Percentiles rank a stretch among this genome's conserved stretches.
These are phyloP conservation scores for Cicer cuneatum DNA, from an alignment of 306 rosid genomes.

Conservation along the genomic window DNA sequence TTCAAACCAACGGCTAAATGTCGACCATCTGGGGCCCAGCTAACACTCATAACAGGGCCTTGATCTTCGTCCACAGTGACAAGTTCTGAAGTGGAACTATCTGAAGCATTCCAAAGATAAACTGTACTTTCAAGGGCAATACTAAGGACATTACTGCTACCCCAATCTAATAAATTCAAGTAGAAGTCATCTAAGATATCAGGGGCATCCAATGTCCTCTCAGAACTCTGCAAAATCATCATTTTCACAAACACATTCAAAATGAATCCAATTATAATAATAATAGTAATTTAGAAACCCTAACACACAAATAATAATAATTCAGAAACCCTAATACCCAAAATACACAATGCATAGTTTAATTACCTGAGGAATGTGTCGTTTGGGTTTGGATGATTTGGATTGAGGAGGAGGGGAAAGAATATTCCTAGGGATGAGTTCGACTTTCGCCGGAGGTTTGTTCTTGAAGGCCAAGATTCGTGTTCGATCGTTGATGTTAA, in stretches of 20 bases:
- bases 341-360: no score
- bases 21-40: constrained; percentile 86
- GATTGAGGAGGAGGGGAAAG: constrained; percentile 53
- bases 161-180: constrained; percentile 81
- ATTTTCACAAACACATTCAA: constrained; percentile 25
- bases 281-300: no score
- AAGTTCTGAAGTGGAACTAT: constrained; percentile 69
- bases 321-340: no score
- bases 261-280: no score
- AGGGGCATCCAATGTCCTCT: constrained; percentile 85
- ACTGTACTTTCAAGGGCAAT: constrained; percentile 70
- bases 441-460: constrained; percentile 64
- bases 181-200: constrained; percentile 74
- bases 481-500: constrained; percentile 72
- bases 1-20: constrained; percentile 75
- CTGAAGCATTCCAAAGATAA: constrained; percentile 72
- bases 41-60: constrained; percentile 75
- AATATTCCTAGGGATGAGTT: constrained; percentile 55
- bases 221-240: constrained; percentile 60
- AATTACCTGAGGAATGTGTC: constrained; percentile 65
- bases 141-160: constrained; percentile 62
- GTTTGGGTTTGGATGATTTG: constrained; percentile 54
- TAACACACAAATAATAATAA: no score
- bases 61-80: constrained; percentile 66
- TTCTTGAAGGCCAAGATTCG: constrained; percentile 88